phyloP scores from a whole-genome alignment of 1,284 basidiomycete genomes.

The Mycena sp. region DNA sequence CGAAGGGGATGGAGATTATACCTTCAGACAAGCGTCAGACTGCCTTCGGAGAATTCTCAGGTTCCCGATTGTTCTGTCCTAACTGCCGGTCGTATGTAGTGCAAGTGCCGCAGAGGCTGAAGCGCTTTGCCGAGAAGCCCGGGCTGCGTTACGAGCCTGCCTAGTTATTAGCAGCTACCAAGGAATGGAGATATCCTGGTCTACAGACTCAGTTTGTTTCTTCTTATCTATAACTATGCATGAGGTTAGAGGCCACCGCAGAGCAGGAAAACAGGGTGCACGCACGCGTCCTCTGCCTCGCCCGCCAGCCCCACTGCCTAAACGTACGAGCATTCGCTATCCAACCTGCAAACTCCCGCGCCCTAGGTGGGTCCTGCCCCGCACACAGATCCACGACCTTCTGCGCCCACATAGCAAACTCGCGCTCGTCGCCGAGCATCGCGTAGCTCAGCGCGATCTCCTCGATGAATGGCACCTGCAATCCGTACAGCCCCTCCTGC shows the following conservation, averaged over 20 bases:
- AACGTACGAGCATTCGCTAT: constrained; percentile 14
- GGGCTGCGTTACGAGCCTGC: too few relatives aligned
- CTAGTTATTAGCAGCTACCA: too few relatives aligned
- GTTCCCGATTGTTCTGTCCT: too few relatives aligned
- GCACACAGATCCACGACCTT: constrained; percentile 20
- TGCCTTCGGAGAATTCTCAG: too few relatives aligned
- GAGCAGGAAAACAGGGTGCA: neutral
- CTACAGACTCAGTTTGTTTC: neutral
- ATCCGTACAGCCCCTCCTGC: constrained; percentile 35
- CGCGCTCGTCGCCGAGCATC: constrained; percentile 46
- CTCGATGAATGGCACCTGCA: constrained; percentile 39
- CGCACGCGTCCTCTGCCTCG: constrained; percentile 26
- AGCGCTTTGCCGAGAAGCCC: too few relatives aligned
- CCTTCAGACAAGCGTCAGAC: too few relatives aligned
- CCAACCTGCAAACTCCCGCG: constrained; percentile 20
- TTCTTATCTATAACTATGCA: constrained; percentile 10
- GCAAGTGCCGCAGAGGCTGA: too few relatives aligned
- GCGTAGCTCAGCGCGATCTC: constrained; percentile 52
- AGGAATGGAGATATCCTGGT: constrained; percentile 17
- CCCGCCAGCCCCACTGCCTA: constrained; percentile 27
- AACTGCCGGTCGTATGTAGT: too few relatives aligned
- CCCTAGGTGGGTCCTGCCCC: constrained; percentile 25
- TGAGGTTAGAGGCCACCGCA: neutral
- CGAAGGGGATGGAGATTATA: too few relatives aligned
- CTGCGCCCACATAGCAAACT: constrained; percentile 45